A percentile compares a stretch with the other conserved stretches of the same genome.
Conservation (phyloP, 2,329 filamentous ascomycete genomes). For the Cladosporium austrohemisphaericum region DNA sequence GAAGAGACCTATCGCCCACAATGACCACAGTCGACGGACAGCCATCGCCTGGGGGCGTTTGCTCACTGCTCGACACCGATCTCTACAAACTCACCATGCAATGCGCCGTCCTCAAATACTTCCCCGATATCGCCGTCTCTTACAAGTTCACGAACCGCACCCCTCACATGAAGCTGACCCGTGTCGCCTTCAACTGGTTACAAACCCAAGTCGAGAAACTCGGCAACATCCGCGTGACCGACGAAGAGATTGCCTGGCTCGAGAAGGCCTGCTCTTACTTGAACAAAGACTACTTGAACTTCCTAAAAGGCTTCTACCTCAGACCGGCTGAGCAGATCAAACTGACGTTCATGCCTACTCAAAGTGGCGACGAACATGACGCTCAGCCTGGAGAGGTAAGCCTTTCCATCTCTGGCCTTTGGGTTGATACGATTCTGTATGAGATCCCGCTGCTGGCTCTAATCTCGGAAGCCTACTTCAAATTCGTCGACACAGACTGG, state of each 20-base stretch:
- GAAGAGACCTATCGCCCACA: not conserved
- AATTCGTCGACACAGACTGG: constrained; percentile 93
- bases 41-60: constrained; percentile 34
- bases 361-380: constrained; percentile 54
- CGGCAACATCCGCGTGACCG: constrained; percentile 71
- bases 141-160: constrained; percentile 96
- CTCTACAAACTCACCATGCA: constrained; percentile 99
- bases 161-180: constrained; percentile 83
- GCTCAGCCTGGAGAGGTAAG: constrained; percentile 63
- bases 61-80: constrained; percentile 54
- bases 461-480: constrained; percentile 95
- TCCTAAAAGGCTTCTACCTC: constrained; percentile 76
- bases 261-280: constrained; percentile 77
- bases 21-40: constrained; percentile 10
- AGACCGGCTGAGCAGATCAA: constrained; percentile 76
- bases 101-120: constrained; percentile 91
- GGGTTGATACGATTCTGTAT: constrained; percentile 95
- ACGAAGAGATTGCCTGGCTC: constrained; percentile 77
- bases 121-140: constrained; percentile 73
- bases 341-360: constrained; percentile 58
- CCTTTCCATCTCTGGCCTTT: constrained; percentile 74
- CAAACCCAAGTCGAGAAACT: constrained; percentile 79
- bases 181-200: constrained; percentile 81
- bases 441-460: constrained; percentile 92
- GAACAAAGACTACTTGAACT: constrained; percentile 70